phyloP scores from a whole-genome alignment of 2,329 filamentous ascomycete species.

The Alternaria infectoria region DNA sequence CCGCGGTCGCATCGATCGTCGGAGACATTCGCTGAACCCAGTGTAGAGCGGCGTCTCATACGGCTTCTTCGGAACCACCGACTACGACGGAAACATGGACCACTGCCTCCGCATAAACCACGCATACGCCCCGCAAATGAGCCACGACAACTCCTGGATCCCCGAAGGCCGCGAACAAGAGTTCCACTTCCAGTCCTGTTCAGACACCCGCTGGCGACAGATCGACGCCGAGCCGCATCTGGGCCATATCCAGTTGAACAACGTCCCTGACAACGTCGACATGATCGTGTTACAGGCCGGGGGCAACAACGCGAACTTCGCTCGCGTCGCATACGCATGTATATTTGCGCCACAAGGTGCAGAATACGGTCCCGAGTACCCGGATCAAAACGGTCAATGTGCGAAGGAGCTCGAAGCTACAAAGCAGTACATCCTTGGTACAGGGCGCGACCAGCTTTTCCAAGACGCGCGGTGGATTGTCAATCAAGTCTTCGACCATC shows the following conservation, averaged over 20 bases:
- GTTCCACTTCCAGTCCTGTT: background rate
- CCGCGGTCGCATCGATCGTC: fast-evolving
- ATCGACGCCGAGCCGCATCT: background rate
- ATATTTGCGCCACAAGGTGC: background rate
- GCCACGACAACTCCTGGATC: background rate
- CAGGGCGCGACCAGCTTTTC: background rate
- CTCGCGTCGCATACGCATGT: background rate
- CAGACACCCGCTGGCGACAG: background rate
- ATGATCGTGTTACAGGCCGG: background rate
- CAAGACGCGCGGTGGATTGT: background rate
- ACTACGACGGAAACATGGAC: background rate
- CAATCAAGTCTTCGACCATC: background rate
- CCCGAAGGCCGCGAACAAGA: background rate
- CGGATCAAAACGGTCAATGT: background rate
- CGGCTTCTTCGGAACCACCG: background rate
- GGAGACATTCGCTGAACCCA: background rate
- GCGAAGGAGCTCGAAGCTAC: background rate
- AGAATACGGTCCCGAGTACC: background rate
- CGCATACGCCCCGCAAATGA: background rate
- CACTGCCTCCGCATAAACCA: background rate
- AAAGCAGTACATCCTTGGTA: background rate
- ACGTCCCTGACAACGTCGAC: background rate
- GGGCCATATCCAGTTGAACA: background rate
- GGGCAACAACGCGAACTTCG: background rate
- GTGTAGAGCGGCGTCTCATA: background rate